These are phyloP conservation scores for Neurospora sp. DNA, from an alignment of 495 filamentous ascomycete genomes.

Conservation along the genomic window DNA sequence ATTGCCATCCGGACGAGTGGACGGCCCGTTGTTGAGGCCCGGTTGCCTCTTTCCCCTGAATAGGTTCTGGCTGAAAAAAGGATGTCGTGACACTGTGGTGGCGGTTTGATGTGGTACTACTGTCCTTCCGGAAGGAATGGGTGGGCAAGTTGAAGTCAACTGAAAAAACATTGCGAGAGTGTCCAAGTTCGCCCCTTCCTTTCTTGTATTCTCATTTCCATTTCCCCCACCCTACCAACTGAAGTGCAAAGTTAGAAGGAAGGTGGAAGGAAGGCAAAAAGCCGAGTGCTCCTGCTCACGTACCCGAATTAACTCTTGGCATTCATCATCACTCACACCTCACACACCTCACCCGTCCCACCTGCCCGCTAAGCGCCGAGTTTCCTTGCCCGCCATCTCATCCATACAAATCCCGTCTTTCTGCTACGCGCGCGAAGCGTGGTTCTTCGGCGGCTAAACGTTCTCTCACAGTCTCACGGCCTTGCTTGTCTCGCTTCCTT, in stretches of 20 bases:
- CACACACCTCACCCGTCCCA: background rate
- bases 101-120: background rate
- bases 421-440: background rate
- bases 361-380: background rate
- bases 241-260: background rate
- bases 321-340: background rate
- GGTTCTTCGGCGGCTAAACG: background rate
- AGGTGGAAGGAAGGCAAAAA: background rate
- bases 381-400: background rate
- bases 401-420: background rate
- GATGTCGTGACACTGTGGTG: background rate
- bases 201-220: background rate
- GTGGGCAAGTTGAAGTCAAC: background rate
- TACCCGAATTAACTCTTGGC: background rate
- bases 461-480: background rate
- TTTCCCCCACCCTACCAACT: background rate
- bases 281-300: background rate
- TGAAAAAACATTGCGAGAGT: background rate
- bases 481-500: background rate
- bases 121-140: background rate
- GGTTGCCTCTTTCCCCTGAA: background rate
- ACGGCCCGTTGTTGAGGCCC: background rate
- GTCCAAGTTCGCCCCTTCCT: background rate
- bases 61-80: background rate
- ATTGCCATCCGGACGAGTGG: background rate